Base-by-base conservation (phyloP, 495 filamentous ascomycete genomes). In the Podospora australis region DNA sequence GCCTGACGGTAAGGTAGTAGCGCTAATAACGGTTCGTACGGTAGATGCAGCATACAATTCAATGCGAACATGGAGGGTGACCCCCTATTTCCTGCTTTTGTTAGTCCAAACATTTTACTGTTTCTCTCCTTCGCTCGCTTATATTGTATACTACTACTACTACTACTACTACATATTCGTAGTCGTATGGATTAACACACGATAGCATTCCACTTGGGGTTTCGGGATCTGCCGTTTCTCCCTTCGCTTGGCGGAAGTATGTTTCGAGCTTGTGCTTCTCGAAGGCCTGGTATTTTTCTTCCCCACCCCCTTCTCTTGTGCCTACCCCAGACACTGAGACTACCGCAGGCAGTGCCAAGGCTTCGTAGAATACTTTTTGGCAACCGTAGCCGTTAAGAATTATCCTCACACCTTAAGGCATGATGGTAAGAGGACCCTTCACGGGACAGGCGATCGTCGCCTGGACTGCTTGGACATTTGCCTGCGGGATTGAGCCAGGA, bases 191-290 rank as follows among this genome's bases (percentile, higher is more conserved):
- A n/a, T n/a, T n/a, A n/a, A n/a, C n/a, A n/a, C n/a, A n/a, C n/a
- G n/a, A 36, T 17, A 36, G 9, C 32, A 36, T 36, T 36, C 32
- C 32, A 36, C 22, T 24, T 3, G 21, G 14, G 23, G 40, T 43
- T 43, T 43, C 40, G 40, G 40, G 24, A 43, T 43, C 11, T 43
- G 40, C 40, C 40, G 40, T 21, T 43, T n/a, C 28, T 23, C 23
- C 40, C 13, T 38, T 51, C 49, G 49, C 49, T 46, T 52, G 40
- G 40, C 24, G 40, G 20, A 24, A 8, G 26, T 30, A 29, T 44
- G 49, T 52, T 52, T 52, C 49, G 49, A 16, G n/a, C n/a, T 35
- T 40, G 49, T 2, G 49, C 46, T 51, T 51, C 49, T 46, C 49
- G 14, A 35, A 44, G 39, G 11, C 14, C 39, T 30, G 23, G 26